phyloP scores from a whole-genome alignment of 306 rosid species.

The Dalbergia cultrata region DNA sequence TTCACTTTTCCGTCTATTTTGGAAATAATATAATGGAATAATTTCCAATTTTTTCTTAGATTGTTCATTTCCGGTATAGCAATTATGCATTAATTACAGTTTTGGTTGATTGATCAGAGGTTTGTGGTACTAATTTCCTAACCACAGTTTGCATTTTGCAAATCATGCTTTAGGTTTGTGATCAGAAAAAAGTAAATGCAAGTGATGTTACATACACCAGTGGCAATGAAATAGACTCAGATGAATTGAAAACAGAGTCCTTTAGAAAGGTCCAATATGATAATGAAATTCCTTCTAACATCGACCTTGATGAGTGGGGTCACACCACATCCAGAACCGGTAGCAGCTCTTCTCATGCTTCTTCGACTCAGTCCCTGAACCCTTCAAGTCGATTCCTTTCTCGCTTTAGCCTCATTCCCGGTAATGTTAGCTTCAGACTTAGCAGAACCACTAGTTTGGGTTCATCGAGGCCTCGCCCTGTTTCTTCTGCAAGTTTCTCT shows the following conservation, averaged over 20 bases:
- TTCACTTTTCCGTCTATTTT: constrained; percentile 16
- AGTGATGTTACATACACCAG: constrained; percentile 54
- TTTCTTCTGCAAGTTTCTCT: constrained; percentile 66
- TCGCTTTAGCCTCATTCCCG: constrained; percentile 86
- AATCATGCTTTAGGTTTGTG: constrained; percentile 68
- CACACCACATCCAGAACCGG: constrained; percentile 62
- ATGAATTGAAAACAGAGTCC: constrained; percentile 61
- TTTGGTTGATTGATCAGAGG: constrained; percentile 36
- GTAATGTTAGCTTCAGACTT: constrained; percentile 84
- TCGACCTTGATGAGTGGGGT: constrained; percentile 66
- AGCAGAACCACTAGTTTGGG: constrained; percentile 93
- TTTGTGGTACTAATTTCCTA: constrained; percentile 44
- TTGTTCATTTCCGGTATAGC: constrained; percentile 34
- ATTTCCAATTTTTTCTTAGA: constrained; percentile 6
- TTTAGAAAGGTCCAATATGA: constrained; percentile 65
- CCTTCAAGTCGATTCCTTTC: constrained; percentile 83
- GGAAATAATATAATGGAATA: constrained; percentile 5
- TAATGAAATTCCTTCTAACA: constrained; percentile 63
- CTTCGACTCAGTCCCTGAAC: constrained; percentile 69
- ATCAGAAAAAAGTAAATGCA: constrained; percentile 64
- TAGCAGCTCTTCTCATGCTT: constrained; percentile 62
- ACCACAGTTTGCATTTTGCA: constrained; percentile 38
- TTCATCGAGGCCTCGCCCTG: constrained; percentile 79
- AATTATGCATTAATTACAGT: neutral
- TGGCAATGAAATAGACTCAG: constrained; percentile 56